Conservation (phyloP, 2,329 filamentous ascomycete genomes). For the Hymenoscyphus fraxineus region DNA sequence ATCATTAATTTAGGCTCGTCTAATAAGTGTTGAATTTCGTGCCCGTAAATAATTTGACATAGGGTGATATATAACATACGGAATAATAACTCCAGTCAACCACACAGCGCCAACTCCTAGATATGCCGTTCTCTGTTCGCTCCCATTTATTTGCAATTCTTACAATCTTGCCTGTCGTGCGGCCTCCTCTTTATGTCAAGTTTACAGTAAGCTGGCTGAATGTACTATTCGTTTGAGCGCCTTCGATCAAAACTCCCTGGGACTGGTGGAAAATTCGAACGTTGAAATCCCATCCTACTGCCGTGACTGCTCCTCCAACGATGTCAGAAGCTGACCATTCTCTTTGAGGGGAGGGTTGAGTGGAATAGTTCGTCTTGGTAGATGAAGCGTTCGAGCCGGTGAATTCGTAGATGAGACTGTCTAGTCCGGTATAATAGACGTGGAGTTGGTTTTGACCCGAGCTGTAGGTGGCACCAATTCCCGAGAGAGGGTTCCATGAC, state of each 20-base stretch:
- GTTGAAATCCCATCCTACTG: slow-evolving; percentile 24
- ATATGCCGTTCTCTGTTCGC: background rate
- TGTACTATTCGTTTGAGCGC: slow-evolving; percentile 16
- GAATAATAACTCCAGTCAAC: background rate
- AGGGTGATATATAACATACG: background rate
- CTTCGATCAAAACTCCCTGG: slow-evolving; percentile 18
- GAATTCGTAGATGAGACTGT: slow-evolving; percentile 24
- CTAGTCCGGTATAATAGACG: slow-evolving; percentile 26
- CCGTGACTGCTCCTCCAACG: slow-evolving; percentile 22
- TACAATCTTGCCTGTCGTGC: background rate
- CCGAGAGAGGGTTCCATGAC: slow-evolving; percentile 22
- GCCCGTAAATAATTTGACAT: slow-evolving; percentile 1
- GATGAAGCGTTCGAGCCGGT: slow-evolving; percentile 19
- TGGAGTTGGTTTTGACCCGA: slow-evolving; percentile 19
- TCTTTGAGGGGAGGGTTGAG: slow-evolving; percentile 17
- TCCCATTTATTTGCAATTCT: background rate
- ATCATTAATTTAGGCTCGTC: background rate
- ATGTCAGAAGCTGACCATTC: slow-evolving; percentile 23
- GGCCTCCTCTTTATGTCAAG: background rate
- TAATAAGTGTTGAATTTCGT: background rate
- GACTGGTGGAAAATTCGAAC: slow-evolving; percentile 20
- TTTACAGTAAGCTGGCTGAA: slow-evolving; percentile 18
- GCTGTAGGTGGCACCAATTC: slow-evolving; percentile 21
- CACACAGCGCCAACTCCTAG: background rate
- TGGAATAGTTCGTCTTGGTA: slow-evolving; percentile 13